Base-by-base conservation (phyloP, 2,329 filamentous ascomycete species). In the Fusarium equiseti region DNA sequence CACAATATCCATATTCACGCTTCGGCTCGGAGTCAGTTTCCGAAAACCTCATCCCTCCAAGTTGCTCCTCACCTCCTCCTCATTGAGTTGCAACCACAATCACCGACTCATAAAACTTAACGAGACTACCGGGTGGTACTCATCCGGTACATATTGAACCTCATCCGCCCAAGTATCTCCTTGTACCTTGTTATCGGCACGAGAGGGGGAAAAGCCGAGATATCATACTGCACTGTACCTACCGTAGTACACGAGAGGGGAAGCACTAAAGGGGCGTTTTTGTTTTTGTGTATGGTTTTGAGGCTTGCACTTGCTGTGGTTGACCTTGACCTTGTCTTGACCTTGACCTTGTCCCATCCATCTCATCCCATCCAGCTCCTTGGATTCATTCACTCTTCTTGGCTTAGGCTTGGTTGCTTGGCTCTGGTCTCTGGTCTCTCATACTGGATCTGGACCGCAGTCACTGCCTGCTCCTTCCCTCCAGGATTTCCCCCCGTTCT, bases 191-290 rank as follows among this genome's bases (percentile, higher is more conserved):
- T 22, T 48, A 55, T 48, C 59, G 50, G 68, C 40, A 52, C 44
- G 44, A 71, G 68, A 69, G 68, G 68, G 66, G 68, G 61, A 54
- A 51, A 50, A 63, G 53, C 68, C 64, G 68, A 68, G 54, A 71
- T 71, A 66, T 49, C 26, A 29, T 65, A 43, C 40, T 49, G 51
- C 51, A 54, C 32, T 59, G 42, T 65, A 35, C 58, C 44, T 24
- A 44, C 45, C 42, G 59, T 66, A 55, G 45, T 51, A 68, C 63
- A 72, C 31, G 54, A 74, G 72, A 73, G 72, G 72, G 72, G 72
- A 68, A 64, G 55, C 63, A 50, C 65, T 71, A 68, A 70, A 57
- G 59, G 59, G 71, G 72, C 49, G 66, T 60, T 56, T 68, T 68
- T 65, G 27, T 48, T 31, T 61, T 52, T 52, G 22, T 52, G 32